Evolutionary conservation across 192 early-diverging fungal genomes (phyloP), one percentile per base, ranked within the genome.

Genomic region (Rhizoclosmatium sp.): DNA sequence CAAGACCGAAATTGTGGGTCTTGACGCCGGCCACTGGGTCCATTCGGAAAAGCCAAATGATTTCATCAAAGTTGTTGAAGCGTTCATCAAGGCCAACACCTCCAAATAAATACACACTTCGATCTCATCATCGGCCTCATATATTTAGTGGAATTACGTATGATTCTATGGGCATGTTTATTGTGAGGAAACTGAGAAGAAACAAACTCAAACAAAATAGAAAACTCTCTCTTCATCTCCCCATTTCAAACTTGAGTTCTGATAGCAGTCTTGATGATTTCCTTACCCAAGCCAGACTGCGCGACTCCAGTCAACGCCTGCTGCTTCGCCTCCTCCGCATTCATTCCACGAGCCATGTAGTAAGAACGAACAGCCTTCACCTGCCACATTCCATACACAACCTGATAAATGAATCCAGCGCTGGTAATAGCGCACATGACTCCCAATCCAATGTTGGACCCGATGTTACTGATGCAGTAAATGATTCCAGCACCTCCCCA

Each of bases 1-100:
- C 1, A 80, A 92, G 23, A 80, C 89, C 2, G 74, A 87, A 68
- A 71, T 97, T 39, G 81, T 80, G 12, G 83, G 85, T 66, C 77
- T 99, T 23, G 91, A 98, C 61, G 90, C 95, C 21, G 96, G 96
- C 0, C 97, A 99, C 80, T 99, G 97, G 97, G 84, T 87, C 1
- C 86, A 87, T 67, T 62, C 82, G 3, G 86, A 87, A 65, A 84
- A 83, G 59, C 86, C 86, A 2, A 61, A 81, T 42, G 82, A 85
- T 45, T 87, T 87, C 51, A 12, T 84, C 47, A 51, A 65, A 19
- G 71, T 78, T 47, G 69, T 83, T 3, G 71, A 72, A 47, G 56
- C 3, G 56, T 85, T 82, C 47, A n/a, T 78, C 40, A 58, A 80
- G 67, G 44, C 51, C 5, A 54, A 54, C 31, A 31, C 31, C 31